phyloP scores from a whole-genome alignment of 371 early-diverging fungal species.

The Capillidium heterosporum region DNA sequence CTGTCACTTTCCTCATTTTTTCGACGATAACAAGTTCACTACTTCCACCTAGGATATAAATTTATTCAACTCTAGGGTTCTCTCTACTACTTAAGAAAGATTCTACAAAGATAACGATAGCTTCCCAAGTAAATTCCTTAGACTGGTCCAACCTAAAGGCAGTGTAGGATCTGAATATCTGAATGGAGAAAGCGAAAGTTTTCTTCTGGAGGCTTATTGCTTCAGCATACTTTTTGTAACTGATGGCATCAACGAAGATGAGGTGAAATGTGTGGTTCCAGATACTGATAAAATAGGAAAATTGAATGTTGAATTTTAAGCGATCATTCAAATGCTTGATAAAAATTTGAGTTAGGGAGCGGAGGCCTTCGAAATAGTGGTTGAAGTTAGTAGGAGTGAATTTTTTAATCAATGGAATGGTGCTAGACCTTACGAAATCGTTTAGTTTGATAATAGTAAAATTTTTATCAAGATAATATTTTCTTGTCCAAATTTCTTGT shows the following conservation, averaged over 20 bases:
- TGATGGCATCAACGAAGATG: slow-evolving; percentile 70
- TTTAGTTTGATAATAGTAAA: slow-evolving; percentile 29
- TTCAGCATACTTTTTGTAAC: slow-evolving; percentile 68
- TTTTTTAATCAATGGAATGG: slow-evolving; percentile 77
- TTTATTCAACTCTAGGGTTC: slow-evolving; percentile 63
- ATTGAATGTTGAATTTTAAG: slow-evolving; percentile 19
- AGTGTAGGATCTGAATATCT: slow-evolving; percentile 36
- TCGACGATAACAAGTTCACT: too few species aligned
- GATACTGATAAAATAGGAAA: slow-evolving; percentile 56
- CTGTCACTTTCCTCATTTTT: slow-evolving; percentile 63
- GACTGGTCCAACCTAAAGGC: slow-evolving; percentile 69
- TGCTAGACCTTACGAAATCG: slow-evolving; percentile 47
- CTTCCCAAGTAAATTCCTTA: slow-evolving; percentile 30
- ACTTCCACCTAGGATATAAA: slow-evolving; percentile 67
- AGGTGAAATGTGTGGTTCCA: slow-evolving; percentile 70
- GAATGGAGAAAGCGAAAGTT: slow-evolving; percentile 88
- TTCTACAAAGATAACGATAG: slow-evolving; percentile 36
- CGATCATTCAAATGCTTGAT: slow-evolving; percentile 37
- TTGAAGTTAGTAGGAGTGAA: slow-evolving; percentile 73
- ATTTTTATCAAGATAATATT: slow-evolving; percentile 34
- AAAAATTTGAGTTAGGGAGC: slow-evolving; percentile 81
- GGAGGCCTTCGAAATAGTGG: slow-evolving; percentile 55
- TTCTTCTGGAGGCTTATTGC: slow-evolving; percentile 59
- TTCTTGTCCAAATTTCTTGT: slow-evolving; percentile 81
- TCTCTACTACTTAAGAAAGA: slow-evolving; percentile 47